Base-by-base conservation (phyloP, 352 stramenopile species). In the Phytophthora syringae region DNA sequence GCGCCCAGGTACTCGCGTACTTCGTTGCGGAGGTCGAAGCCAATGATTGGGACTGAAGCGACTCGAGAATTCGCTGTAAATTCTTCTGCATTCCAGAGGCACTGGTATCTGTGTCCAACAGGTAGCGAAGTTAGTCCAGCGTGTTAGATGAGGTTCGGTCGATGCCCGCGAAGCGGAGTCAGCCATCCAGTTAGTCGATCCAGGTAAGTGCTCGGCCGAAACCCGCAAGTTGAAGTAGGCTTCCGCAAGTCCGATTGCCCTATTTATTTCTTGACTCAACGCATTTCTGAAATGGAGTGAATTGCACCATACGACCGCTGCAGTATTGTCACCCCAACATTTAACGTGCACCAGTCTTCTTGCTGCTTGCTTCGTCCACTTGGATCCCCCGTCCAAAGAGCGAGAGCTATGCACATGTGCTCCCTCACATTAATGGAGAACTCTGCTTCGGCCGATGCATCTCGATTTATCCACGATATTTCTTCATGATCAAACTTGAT, bases 341-440 rank as follows among this genome's bases (percentile, higher is more conserved):
- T 64, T 58, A 1, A 79, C 22, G 18, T 75, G 43, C 0, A 65
- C 21, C 6, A 49, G n/a, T n/a, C n/a, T n/a, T n/a, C n/a, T n/a
- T n/a, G n/a, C n/a, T 22, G 0, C 15, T 7, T 9, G 21, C 49
- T 11, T 6, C 1, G 3, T 60, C 24, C 12, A 21, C 30, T 11
- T 20, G 3, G 13, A 15, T 59, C 74, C 67, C 60, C 76, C 3
- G 63, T 44, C 42, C 48, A 55, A 2, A 67, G 1, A 0, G 67
- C 64, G 0, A 82, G 12, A 0, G 66, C 70, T 0, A 82, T 63
- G 28, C 66, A 54, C 1, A 76, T 6, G 7, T 79, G 60, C 25
- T 79, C 67, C 16, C 70, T 44, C 0, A 79, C 70, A 30, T 82
- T 79, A 22, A 75, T 78, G 0, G 62, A 70, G 25, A 79, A 77